Percentiles rank a stretch among this genome's conserved stretches.
These are phyloP conservation scores for Pulveroboletus sp. DNA, from an alignment of 768 basidiomycete species.

Conservation along the genomic window DNA sequence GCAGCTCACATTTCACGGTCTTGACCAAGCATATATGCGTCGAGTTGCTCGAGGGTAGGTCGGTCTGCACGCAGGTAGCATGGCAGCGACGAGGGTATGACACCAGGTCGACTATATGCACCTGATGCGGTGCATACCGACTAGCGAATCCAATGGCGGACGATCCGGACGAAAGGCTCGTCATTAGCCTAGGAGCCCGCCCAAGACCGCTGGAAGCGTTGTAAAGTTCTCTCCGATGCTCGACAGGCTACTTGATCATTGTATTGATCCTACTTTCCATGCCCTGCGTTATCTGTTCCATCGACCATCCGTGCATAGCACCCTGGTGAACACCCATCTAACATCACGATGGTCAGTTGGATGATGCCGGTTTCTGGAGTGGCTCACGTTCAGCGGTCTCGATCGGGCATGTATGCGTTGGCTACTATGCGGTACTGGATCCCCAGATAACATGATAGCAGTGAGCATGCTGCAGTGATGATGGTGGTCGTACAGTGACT, in stretches of 20 bases:
- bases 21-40: background rate
- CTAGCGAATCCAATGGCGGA: too few species aligned
- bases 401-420: background rate
- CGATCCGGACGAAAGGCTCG: too few species aligned
- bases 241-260: too few species aligned
- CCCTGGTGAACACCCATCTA: background rate
- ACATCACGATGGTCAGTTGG: background rate
- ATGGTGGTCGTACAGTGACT: too few species aligned
- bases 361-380: slow-evolving; percentile 2
- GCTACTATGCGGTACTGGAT: background rate
- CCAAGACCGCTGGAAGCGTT: too few species aligned
- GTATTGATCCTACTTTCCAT: too few species aligned
- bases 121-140: background rate
- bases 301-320: slow-evolving; percentile 8
- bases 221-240: too few species aligned
- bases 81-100: background rate
- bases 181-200: too few species aligned
- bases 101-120: slow-evolving; percentile 5
- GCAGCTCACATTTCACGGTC: slow-evolving; percentile 8
- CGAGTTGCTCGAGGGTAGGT: background rate
- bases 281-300: background rate
- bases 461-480: too few species aligned
- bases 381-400: slow-evolving; percentile 7
- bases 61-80: too few species aligned
- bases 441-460: too few species aligned